These are phyloP conservation scores for Themeda triandra DNA, from an alignment of 176 grass and related monocot genomes.

Conservation along the genomic window DNA sequence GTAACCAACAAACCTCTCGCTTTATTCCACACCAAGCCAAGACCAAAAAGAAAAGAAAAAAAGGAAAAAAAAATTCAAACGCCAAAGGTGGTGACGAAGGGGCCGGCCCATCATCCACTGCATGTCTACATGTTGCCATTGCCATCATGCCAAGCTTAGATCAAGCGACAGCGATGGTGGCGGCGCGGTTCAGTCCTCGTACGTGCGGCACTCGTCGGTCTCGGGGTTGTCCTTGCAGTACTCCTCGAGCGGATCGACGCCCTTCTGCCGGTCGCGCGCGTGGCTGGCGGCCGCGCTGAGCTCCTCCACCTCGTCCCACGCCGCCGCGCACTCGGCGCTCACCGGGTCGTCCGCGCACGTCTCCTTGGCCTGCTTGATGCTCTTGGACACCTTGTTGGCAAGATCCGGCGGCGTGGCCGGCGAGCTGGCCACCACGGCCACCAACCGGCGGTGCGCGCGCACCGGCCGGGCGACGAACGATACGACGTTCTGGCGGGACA, in stretches of 20 bases:
- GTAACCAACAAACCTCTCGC: neutral
- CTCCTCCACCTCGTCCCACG: conserved; percentile 99
- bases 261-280: conserved; percentile 67
- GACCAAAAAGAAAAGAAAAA: neutral
- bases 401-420: conserved; percentile 60
- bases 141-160: conserved; percentile 10
- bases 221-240: conserved; percentile 92
- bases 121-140: neutral
- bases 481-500: conserved; percentile 15
- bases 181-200: conserved; percentile 54
- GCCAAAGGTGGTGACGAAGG: neutral
- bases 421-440: conserved; percentile 18
- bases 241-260: conserved; percentile 70
- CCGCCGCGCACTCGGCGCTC: conserved; percentile 74
- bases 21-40: conserved; percentile 39
- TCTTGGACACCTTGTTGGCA: conserved; percentile 71
- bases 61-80: conserved; percentile 29
- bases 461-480: conserved; percentile 19
- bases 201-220: conserved; percentile 86
- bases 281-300: conserved; percentile 82
- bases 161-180: conserved; percentile 15
- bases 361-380: conserved; percentile 91
- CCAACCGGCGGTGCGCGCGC: conserved; percentile 24
- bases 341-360: conserved; percentile 55
- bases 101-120: neutral